Evolutionary conservation across 208 protist genomes (phyloP).

Genomic region (Leishmania lainsoni): DNA sequence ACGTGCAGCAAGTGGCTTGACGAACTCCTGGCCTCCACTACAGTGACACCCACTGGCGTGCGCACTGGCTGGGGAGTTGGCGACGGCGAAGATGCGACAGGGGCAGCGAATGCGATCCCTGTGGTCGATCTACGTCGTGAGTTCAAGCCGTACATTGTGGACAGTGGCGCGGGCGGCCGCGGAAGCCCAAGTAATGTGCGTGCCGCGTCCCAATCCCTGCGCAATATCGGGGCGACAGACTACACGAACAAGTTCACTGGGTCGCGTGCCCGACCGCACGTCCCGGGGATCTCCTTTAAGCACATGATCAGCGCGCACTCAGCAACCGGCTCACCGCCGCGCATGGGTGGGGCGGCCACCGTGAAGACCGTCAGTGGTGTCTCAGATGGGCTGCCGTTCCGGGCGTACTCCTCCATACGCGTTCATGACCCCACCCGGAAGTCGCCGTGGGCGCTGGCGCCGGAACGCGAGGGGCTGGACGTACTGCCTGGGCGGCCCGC

Average conservation of each 20-base stretch:
- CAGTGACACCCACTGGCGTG: conserved; percentile 27
- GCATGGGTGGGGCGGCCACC: neutral
- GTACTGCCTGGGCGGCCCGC: conserved; percentile 42
- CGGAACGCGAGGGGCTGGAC: conserved; percentile 31
- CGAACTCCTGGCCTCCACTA: conserved; percentile 36
- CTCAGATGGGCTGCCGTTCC: conserved; percentile 43
- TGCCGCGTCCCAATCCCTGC: conserved; percentile 9
- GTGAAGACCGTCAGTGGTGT: conserved; percentile 26
- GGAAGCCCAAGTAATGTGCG: neutral
- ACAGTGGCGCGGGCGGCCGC: neutral
- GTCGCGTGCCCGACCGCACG: conserved; percentile 41
- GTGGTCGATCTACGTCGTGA: conserved; percentile 64
- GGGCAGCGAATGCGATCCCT: conserved; percentile 27
- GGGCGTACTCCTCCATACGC: conserved; percentile 57
- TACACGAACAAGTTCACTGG: conserved; percentile 31
- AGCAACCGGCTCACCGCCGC: conserved; percentile 17
- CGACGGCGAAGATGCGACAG: conserved; percentile 8
- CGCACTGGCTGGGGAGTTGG: neutral
- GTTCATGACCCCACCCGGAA: conserved; percentile 60
- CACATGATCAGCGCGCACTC: conserved; percentile 41
- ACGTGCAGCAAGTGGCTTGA: conserved; percentile 34
- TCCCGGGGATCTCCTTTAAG: conserved; percentile 39
- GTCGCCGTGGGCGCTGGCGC: conserved; percentile 77
- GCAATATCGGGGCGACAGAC: conserved; percentile 3
- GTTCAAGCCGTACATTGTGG: conserved; percentile 39